Percentiles rank a stretch among this genome's conserved stretches.
These are phyloP conservation scores for Medakamo hakoo DNA, from an alignment of 139 green algal species.

Conservation along the genomic window DNA sequence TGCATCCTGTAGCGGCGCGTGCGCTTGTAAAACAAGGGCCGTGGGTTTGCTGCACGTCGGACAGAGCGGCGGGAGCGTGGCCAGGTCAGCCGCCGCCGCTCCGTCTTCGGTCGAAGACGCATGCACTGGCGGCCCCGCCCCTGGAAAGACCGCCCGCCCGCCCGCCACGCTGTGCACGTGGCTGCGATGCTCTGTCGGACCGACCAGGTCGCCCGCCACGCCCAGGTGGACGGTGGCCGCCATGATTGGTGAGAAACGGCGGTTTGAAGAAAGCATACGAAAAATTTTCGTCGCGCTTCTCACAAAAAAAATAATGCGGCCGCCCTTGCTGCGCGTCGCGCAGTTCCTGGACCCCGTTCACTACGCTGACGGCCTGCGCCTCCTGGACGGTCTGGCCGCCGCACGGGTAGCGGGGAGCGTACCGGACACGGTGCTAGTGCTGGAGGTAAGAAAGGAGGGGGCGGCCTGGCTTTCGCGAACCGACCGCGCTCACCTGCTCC, in stretches of 20 bases:
- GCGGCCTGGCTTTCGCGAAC: background rate
- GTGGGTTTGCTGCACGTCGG: too few relatives aligned
- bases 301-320: background rate
- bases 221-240: constrained; percentile 7
- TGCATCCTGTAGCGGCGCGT: too few relatives aligned
- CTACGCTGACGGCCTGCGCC: background rate
- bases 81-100: too few relatives aligned
- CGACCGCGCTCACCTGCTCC: background rate
- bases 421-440: constrained; percentile 35
- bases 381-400: constrained; percentile 24
- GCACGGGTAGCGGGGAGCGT: constrained; percentile 10
- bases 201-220: constrained; percentile 5
- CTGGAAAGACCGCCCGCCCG: too few relatives aligned
- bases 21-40: too few relatives aligned
- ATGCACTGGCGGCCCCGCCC: too few relatives aligned
- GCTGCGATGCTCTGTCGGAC: too few relatives aligned
- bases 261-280: constrained; percentile 1
- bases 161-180: too few relatives aligned
- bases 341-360: background rate
- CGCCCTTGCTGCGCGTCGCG: background rate
- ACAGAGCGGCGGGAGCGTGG: too few relatives aligned
- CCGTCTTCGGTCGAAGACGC: too few relatives aligned
- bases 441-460: constrained; percentile 25
- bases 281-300: too few relatives aligned
- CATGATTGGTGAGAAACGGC: background rate